Conservation (phyloP, 257 asterid genomes). For the Perilla frutescens region DNA sequence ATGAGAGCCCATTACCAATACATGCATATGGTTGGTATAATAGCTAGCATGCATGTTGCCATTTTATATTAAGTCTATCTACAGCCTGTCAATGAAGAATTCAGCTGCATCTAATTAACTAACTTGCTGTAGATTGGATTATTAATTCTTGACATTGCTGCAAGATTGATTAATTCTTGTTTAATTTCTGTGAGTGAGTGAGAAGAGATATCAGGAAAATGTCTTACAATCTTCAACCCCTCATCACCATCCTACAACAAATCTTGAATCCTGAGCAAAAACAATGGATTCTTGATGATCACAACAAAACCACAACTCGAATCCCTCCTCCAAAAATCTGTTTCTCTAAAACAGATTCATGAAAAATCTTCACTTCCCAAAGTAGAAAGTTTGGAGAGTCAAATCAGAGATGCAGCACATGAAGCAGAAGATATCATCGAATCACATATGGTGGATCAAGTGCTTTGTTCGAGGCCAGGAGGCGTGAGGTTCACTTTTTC, state of each 20-base stretch:
- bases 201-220: background rate
- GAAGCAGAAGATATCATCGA: constrained; percentile 32
- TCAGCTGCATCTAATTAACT: background rate
- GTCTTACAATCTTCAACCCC: constrained; percentile 35
- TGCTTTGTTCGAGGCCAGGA: background rate
- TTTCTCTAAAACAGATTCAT: constrained; percentile 1
- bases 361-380: background rate
- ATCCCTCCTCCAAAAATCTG: background rate
- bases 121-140: no score
- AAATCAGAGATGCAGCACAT: constrained; percentile 27
- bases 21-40: no score
- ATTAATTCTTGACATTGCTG: background rate
- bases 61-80: no score
- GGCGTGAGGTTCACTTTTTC: background rate
- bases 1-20: no score
- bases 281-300: background rate
- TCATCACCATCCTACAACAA: constrained; percentile 9
- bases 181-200: no score
- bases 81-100: no score
- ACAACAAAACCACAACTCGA: constrained; percentile 1
- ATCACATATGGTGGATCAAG: background rate
- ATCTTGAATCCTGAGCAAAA: background rate
- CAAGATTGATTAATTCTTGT: background rate
- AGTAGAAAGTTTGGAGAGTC: constrained; percentile 15
- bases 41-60: no score